Percentiles rank a stretch among this genome's conserved stretches.
Conservation (phyloP, 2,329 filamentous ascomycete genomes). For the Fusarium nanum region DNA sequence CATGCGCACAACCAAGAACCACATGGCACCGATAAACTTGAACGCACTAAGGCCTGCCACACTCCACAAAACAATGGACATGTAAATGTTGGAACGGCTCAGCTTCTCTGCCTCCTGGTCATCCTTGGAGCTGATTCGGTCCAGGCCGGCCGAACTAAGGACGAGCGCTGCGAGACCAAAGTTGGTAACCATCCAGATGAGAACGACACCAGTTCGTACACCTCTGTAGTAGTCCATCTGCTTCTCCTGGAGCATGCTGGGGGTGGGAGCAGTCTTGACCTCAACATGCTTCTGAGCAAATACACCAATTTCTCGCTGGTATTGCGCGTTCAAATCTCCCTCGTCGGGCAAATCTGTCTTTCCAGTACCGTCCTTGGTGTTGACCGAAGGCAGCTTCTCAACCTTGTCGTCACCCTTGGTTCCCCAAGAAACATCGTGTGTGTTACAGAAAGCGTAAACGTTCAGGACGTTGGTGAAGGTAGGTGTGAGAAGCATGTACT, state of each 20-base stretch:
- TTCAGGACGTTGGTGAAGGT: slow-evolving; percentile 99
- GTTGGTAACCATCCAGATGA: slow-evolving; percentile 97
- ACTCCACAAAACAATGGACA: slow-evolving; percentile 88
- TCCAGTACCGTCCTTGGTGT: slow-evolving; percentile 86
- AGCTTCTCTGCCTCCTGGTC: slow-evolving; percentile 56
- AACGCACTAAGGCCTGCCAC: slow-evolving; percentile 86
- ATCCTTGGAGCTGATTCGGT: slow-evolving; percentile 66
- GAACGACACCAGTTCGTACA: slow-evolving; percentile 89
- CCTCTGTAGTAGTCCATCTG: slow-evolving; percentile 99
- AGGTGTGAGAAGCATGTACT: slow-evolving; percentile 94
- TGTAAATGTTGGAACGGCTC: slow-evolving; percentile 80
- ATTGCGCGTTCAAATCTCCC: slow-evolving; percentile 93
- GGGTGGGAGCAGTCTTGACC: slow-evolving; percentile 70
- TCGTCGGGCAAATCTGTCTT: slow-evolving; percentile 98
- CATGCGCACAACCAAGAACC: slow-evolving; percentile 91
- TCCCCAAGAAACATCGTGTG: slow-evolving; percentile 98
- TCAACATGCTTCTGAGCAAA: slow-evolving; percentile 81
- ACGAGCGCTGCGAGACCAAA: slow-evolving; percentile 89
- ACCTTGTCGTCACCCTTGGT: slow-evolving; percentile 98
- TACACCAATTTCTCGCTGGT: slow-evolving; percentile 82
- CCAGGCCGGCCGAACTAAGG: slow-evolving; percentile 84
- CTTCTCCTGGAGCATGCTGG: slow-evolving; percentile 74
- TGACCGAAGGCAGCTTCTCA: slow-evolving; percentile 88
- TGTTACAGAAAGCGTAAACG: slow-evolving; percentile 99
- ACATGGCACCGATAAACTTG: slow-evolving; percentile 87